Conservation (phyloP, 2,329 filamentous ascomycete species). For the Cladobotryum mycophilum region DNA sequence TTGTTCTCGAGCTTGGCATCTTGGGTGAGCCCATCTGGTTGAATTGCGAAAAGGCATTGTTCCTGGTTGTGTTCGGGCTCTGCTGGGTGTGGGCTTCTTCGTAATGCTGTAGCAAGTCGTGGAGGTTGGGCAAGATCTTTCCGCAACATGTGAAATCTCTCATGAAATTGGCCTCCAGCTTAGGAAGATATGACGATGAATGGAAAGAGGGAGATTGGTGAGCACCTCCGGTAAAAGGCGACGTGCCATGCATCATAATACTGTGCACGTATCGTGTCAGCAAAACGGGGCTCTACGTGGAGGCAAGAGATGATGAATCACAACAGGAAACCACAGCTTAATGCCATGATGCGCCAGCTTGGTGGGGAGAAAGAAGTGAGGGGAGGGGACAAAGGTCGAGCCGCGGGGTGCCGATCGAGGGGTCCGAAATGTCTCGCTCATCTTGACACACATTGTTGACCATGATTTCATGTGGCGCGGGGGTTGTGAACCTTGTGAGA, state of each 20-base stretch:
- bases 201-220: constrained; percentile 92
- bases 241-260: constrained; percentile 92
- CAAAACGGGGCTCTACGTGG: constrained; percentile 1
- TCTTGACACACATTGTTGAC: no score
- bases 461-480: no score
- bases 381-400: not conserved
- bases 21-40: constrained; percentile 28
- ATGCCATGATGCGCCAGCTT: constrained; percentile 1
- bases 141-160: constrained; percentile 95
- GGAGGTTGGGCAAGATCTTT: constrained; percentile 79
- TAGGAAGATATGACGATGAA: constrained; percentile 92
- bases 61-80: constrained; percentile 36
- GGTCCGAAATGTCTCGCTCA: constrained; percentile 7
- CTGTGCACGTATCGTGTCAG: constrained; percentile 41
- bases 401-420: constrained; percentile 4
- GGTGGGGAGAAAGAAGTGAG: constrained; percentile 2
- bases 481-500: no score
- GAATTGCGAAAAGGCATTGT: constrained; percentile 36
- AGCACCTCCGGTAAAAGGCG: constrained; percentile 62
- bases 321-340: not conserved
- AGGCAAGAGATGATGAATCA: not conserved
- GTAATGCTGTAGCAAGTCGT: constrained; percentile 93
- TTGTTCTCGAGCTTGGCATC: constrained; percentile 28
- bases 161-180: constrained; percentile 97
- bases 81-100: constrained; percentile 86